Evolutionary conservation across 495 filamentous ascomycete species (phyloP), one percentile per base, ranked within the genome.

Genomic region (Penicillium parvum): DNA sequence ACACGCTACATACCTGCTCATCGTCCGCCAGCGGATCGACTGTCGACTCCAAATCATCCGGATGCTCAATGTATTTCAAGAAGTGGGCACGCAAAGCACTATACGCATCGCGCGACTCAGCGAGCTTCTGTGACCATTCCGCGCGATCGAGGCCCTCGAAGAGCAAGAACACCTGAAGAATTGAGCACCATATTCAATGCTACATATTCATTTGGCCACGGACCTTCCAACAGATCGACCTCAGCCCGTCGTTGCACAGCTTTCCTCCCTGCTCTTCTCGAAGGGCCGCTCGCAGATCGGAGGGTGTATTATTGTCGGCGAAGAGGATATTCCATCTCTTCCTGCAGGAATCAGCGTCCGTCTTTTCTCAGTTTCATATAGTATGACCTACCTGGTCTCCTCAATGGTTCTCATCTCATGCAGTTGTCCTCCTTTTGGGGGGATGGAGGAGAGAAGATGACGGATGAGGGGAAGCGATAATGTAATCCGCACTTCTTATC

Each of bases 191-290:
- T 30, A 11, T 16, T 40, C 25, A 8, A 28, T 11, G 8, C 32
- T 27, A 2, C 38, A 25, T 12, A 7, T 5, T 16, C 12, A 12
- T 18, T 23, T 28, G 14, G 15, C 30, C 43, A 61, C 69, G 59
- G 57, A 82, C 87, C 81, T 94, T 97, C 92, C 92, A 98, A 64
- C 87, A 95, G 34, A 95, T 75, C 17, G 90, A 96, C 27, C 92
- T 78, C 41, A 90, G 76, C 14, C 89, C 88, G 28, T 77, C 73
- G 26, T 76, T 70, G 57, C 85, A 88, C 23, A 84, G 79, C 57
- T 76, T 54, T 65, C 65, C 40, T 62, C 63, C 51, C 68, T 75
- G 58, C 37, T 73, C 68, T 32, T 77, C 68, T 55, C 72, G 83
- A 23, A 90, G 75, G 4, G 79, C 77, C 28, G 69, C 71, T 59